Evolutionary conservation across 768 basidiomycete species (phyloP), one percentile per base, ranked within the genome.

Genomic region (Mycena epipterygia): DNA sequence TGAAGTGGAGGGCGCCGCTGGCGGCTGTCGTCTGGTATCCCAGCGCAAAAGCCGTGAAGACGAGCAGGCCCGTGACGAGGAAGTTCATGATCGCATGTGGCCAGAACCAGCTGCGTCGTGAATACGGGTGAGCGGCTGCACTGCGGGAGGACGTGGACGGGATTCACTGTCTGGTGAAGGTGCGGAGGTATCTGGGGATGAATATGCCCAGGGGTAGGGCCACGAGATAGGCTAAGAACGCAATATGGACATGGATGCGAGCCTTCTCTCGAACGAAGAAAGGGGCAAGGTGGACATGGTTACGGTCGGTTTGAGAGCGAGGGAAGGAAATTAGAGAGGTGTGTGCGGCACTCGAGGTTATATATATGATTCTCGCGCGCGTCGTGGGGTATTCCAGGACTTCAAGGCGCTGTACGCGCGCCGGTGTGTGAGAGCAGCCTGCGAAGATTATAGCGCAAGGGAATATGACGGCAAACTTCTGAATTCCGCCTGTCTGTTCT

Each of bases 171-270:
- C 67, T 73, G 25, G 74, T 79, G 66, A 77, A 80, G 13, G 83
- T 83, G 53, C 83, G 76, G 13, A 78, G 62, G 63, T 79, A 83
- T n/a, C 84, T 79, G 41, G 81, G 79, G 46, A 84, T 73, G 56
- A 84, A 72, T 16, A 79, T 80, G 32, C 84, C 84, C 17, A 80
- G 61, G 1, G 84, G 84, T 0, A 86, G 75, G 13, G 84, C 68
- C 42, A 83, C 60, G 53, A 85, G 62, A 70, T 83, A 84, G 3
- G 80, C 84, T 60, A 80, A 70, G 19, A 78, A 73, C 66, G 77
- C 77, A 14, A 85, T 74, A 37, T 80, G 75, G 9, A 75, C 84
- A 68, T 86, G 84, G 33, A 73, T 74, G 35, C 64, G 71, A 60
- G 75, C 70, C 46, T 71, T 70, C 56, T 67, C 19, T 78, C 67